Evolutionary conservation across 2,329 filamentous ascomycete species (phyloP).

Genomic region (Akanthomyces muscarius): DNA sequence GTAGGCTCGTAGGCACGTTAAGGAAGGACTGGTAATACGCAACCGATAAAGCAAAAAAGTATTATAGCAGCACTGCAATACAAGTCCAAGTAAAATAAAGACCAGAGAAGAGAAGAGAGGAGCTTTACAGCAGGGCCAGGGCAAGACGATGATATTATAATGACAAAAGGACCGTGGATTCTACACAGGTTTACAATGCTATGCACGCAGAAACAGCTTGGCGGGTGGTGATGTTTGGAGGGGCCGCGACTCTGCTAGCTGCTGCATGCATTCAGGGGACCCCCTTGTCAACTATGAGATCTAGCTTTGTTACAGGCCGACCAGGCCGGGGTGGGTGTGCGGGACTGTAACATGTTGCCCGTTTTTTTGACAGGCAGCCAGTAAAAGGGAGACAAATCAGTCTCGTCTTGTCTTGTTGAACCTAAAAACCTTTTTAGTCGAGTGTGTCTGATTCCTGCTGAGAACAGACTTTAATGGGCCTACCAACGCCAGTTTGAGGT

Average conservation of each 20-base stretch:
- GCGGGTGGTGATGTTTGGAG: conserved; percentile 16
- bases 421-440: neutral
- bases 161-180: conserved; percentile 4
- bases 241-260: conserved; percentile 8
- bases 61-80: neutral
- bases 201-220: conserved; percentile 16
- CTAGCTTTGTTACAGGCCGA: conserved; percentile 27
- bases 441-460: neutral
- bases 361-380: neutral
- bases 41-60: conserved; percentile 2
- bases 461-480: neutral
- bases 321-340: conserved; percentile 16
- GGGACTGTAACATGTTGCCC: conserved; percentile 20
- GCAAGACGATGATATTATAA: conserved; percentile 14
- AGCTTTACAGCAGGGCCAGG: neutral
- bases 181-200: neutral
- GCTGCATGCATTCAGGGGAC: conserved; percentile 13
- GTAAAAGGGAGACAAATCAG: neutral
- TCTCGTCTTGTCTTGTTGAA: neutral
- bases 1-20: conserved; percentile 21
- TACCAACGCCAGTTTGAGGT: neutral
- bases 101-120: neutral
- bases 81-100: conserved; percentile 3
- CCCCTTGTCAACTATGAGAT: conserved; percentile 22
- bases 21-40: conserved; percentile 21